Base-by-base conservation (phyloP, 2,329 filamentous ascomycete species). In the Phialophora tarda region DNA sequence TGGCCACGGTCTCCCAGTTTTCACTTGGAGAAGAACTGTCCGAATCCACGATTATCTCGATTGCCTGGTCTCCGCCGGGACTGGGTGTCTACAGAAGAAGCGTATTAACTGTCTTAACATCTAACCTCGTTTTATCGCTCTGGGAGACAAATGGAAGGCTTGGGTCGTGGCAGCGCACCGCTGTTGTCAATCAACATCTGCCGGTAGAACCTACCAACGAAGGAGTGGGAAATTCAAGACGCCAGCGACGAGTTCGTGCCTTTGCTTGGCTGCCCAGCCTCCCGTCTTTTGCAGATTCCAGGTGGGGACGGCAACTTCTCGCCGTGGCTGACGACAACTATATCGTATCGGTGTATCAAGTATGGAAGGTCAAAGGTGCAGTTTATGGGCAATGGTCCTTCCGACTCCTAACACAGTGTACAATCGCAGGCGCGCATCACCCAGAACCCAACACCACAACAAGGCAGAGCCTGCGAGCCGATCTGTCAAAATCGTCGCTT, bases 11-110 rank as follows among this genome's bases (percentile, higher is more conserved):
- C 32, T 71, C 78, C 14, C 76, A 79, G 21, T 85, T 84, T 71
- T 88, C 86, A 0, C 73, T 88, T 26, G 86, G 85, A 2, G 84
- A 86, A 68, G 86, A 89, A 72, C 82, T 86, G 60, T 88, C 86
- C 0, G 72, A 77, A 1, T 84, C 84, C 66, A 77, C 78, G 50
- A 81, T 85, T 2, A 74, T 80, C n/a, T 76, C 77, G 2, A 72
- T 88, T 24, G 77, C 80, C 8, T 89, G 86, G 86, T 88, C 86
- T 4, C 78, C 83, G 1, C 79, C 83, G 6, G 86, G 86, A 1
- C 75, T 88, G 47, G 85, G 80, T 21, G 82, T 81, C 69, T 82
- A 86, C 73, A 77, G 81, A 51, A 80, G 84, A 68, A 85, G 82
- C 71, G 81, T 82, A 7, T 79, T 89, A 30, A 84, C 82, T 1